A percentile compares a stretch with the other conserved stretches of the same genome.
phyloP scores from a whole-genome alignment of 139 green algal species.

The Nannochloris sp. region DNA sequence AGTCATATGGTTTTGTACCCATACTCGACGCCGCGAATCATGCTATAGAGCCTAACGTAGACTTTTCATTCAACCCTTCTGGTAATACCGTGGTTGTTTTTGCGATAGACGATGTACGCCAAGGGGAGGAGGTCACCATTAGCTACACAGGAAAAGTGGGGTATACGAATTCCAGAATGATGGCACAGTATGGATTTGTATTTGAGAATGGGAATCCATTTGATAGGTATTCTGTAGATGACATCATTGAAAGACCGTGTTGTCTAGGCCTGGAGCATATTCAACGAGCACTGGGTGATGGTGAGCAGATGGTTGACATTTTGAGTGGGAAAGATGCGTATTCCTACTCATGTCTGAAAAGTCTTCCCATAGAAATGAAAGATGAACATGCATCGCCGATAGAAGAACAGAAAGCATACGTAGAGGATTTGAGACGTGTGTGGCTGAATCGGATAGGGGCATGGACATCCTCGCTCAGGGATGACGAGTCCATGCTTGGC shows the following conservation, averaged over 20 bases:
- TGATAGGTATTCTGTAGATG: slow-evolving; percentile 28
- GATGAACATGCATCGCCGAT: slow-evolving; percentile 4
- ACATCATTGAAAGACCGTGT: slow-evolving; percentile 10
- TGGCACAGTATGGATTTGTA: slow-evolving; percentile 58
- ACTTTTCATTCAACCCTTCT: slow-evolving; percentile 25
- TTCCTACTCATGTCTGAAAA: slow-evolving; percentile 32
- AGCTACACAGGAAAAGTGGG: slow-evolving; percentile 42
- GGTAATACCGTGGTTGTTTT: slow-evolving; percentile 28
- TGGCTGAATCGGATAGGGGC: not conserved
- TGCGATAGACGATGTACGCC: slow-evolving; percentile 23
- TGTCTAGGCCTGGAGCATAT: slow-evolving; percentile 14
- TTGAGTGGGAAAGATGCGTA: slow-evolving; percentile 24
- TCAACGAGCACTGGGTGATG: slow-evolving; percentile 26
- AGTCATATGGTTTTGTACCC: slow-evolving; percentile 43
- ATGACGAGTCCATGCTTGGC: slow-evolving; percentile 14
- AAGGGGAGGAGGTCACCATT: slow-evolving; percentile 40
- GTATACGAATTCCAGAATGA: slow-evolving; percentile 26
- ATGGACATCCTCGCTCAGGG: slow-evolving; percentile 10
- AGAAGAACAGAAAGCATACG: not conserved
- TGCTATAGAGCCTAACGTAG: slow-evolving; percentile 24
- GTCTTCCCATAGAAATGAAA: slow-evolving; percentile 21
- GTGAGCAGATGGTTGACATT: slow-evolving; percentile 17
- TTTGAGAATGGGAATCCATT: slow-evolving; percentile 26
- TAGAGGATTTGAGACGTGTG: not conserved
- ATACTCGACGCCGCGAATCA: slow-evolving; percentile 60